Evolutionary conservation across 805 yeast genomes (phyloP).

Genomic region (Danielia reshetovae): DNA sequence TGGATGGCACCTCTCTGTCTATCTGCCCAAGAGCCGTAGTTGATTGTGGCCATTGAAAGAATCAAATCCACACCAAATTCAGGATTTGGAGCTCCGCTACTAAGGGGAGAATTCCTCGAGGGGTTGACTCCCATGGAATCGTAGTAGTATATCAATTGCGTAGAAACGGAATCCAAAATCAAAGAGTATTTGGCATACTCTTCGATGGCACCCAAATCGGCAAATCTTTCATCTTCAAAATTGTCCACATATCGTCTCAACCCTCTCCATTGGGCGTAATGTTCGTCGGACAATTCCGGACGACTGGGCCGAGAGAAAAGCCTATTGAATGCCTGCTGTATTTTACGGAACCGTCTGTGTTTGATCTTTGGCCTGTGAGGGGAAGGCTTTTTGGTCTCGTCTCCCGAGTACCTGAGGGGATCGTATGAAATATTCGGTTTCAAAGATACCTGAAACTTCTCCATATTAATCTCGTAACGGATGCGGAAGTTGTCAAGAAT

Average conservation of each 20-base stretch:
- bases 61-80: constrained; percentile 55
- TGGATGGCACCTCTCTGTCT: constrained; percentile 70
- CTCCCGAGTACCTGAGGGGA: constrained; percentile 8
- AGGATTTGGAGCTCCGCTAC: constrained; percentile 42
- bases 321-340: neutral
- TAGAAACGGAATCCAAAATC: constrained; percentile 56
- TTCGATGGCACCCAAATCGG: constrained; percentile 33
- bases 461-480: constrained; percentile 40
- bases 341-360: neutral
- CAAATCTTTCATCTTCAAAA: constrained; percentile 21
- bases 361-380: neutral
- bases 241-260: constrained; percentile 61
- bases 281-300: neutral
- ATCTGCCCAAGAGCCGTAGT: constrained; percentile 96
- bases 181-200: constrained; percentile 84
- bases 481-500: constrained; percentile 54
- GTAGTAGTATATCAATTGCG: constrained; percentile 56
- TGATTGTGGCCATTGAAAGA: constrained; percentile 58
- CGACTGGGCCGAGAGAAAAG: neutral
- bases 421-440: constrained; percentile 70
- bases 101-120: constrained; percentile 18
- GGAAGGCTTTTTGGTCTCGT: neutral
- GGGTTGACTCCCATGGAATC: constrained; percentile 61
- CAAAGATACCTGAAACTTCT: constrained; percentile 55
- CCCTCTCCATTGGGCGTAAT: constrained; percentile 62